These are phyloP conservation scores for Lachnellula cervina DNA, from an alignment of 2,329 filamentous ascomycete species.

Conservation along the genomic window DNA sequence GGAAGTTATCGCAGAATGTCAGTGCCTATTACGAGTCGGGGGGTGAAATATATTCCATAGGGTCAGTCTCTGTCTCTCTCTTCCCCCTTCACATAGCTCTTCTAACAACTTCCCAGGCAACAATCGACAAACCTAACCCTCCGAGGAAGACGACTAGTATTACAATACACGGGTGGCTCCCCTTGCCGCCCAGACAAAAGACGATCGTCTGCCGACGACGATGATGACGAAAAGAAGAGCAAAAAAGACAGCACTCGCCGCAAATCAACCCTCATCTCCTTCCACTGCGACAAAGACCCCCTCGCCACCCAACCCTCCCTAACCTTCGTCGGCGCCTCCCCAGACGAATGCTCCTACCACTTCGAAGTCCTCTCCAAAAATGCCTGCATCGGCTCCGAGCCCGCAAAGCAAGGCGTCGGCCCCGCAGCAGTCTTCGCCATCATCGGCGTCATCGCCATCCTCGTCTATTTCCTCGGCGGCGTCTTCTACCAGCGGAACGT, in stretches of 20 bases:
- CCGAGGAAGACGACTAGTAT: conserved; percentile 68
- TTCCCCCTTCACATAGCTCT: conserved; percentile 8
- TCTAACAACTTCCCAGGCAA: conserved; percentile 38
- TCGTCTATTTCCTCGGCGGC: conserved; percentile 87
- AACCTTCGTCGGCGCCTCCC: conserved; percentile 77
- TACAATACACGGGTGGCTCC: conserved; percentile 74
- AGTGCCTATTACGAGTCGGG: conserved; percentile 70
- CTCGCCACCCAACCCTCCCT: conserved; percentile 62
- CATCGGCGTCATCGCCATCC: conserved; percentile 69
- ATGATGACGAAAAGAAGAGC: conserved; percentile 33
- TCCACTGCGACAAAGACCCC: conserved; percentile 85
- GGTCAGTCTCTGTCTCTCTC: conserved; percentile 45
- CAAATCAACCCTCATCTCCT: conserved; percentile 85
- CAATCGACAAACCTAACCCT: conserved; percentile 51
- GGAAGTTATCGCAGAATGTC: conserved; percentile 62
- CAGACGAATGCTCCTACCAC: conserved; percentile 90
- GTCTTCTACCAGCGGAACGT: conserved; percentile 95
- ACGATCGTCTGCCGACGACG: conserved; percentile 26
- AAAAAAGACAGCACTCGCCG: conserved; percentile 36
- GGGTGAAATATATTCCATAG: conserved; percentile 68
- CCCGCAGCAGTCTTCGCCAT: conserved; percentile 80
- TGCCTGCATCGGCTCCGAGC: conserved; percentile 66
- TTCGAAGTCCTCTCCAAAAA: conserved; percentile 86
- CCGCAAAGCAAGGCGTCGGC: conserved; percentile 66
- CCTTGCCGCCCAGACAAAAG: conserved; percentile 56